A percentile compares a stretch with the other conserved stretches of the same genome.
Evolutionary conservation across 352 stramenopile genomes (phyloP).

Genomic region (Phytopythium chamaehyphon): DNA sequence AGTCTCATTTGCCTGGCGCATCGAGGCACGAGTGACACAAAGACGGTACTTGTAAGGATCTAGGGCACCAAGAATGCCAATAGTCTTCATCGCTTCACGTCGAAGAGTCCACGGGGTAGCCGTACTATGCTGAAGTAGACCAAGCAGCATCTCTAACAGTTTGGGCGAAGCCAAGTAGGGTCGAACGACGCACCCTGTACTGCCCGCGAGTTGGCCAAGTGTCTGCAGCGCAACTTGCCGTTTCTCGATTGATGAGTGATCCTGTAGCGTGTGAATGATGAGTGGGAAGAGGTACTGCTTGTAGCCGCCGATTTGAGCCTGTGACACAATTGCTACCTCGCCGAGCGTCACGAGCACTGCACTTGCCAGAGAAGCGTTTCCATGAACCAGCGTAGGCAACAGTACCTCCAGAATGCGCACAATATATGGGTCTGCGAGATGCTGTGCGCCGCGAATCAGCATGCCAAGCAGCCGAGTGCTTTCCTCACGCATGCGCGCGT

Average conservation of each 20-base stretch:
- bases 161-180: conserved; percentile 96
- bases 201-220: conserved; percentile 92
- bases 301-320: conserved; percentile 90
- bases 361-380: conserved; percentile 78
- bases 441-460: conserved; percentile 80
- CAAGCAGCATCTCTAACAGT: conserved; percentile 92
- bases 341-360: conserved; percentile 80
- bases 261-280: conserved; percentile 95
- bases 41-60: conserved; percentile 96
- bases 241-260: conserved; percentile 95
- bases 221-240: conserved; percentile 94
- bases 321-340: conserved; percentile 90
- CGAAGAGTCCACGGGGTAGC: conserved; percentile 90
- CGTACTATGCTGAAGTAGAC: conserved; percentile 90
- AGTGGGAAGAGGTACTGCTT: conserved; percentile 93
- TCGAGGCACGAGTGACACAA: conserved; percentile 59
- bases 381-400: conserved; percentile 83
- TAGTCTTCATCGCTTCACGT: conserved; percentile 95
- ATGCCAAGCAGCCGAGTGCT: conserved; percentile 82
- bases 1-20: conserved; percentile 64
- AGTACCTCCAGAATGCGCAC: conserved; percentile 69
- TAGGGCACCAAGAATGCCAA: conserved; percentile 94
- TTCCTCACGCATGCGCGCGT: conserved; percentile 84
- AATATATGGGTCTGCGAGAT: conserved; percentile 85
- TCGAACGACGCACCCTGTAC: conserved; percentile 91